These are phyloP conservation scores for Ambispora gerdemannii DNA, from an alignment of 192 early-diverging fungal genomes.

Conservation along the genomic window DNA sequence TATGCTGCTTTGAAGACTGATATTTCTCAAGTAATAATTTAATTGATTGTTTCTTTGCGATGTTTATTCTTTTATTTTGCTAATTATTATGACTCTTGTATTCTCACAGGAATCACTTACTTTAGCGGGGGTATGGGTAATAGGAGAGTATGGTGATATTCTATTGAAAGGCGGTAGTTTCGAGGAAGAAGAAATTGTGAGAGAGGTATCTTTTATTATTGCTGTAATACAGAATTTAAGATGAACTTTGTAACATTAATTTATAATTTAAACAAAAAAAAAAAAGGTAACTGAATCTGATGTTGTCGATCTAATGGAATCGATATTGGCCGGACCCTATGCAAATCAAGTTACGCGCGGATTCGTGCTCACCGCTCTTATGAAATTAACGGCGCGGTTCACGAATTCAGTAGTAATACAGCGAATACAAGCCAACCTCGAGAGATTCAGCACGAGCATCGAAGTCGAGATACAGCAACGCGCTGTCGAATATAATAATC, in stretches of 20 bases:
- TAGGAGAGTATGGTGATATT: constrained; percentile 96
- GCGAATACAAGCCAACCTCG: constrained; percentile 59
- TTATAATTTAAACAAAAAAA: too few relatives aligned
- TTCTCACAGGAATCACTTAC: constrained; percentile 80
- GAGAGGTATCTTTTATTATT: too few relatives aligned
- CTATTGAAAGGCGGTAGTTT: constrained; percentile 66
- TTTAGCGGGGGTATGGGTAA: constrained; percentile 85
- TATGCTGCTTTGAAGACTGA: constrained; percentile 82
- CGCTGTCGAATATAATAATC: constrained; percentile 83
- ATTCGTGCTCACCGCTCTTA: constrained; percentile 82
- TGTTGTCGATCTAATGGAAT: constrained; percentile 70
- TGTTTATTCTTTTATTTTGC: not conserved
- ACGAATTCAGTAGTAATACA: constrained; percentile 41
- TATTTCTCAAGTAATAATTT: constrained; percentile 50
- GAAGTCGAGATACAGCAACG: constrained; percentile 94
- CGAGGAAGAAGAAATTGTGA: constrained; percentile 64
- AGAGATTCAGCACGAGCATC: constrained; percentile 62
- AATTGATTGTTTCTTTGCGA: not conserved
- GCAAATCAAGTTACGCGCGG: constrained; percentile 76
- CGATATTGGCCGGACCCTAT: constrained; percentile 76
- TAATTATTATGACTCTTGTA: constrained; percentile 33
- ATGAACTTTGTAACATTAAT: too few relatives aligned
- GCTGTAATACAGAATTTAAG: too few relatives aligned
- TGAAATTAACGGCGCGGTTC: constrained; percentile 87
- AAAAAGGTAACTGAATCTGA: constrained; percentile 64